Conservation (phyloP, 257 asterid genomes). For the Ilex aquifolium region DNA sequence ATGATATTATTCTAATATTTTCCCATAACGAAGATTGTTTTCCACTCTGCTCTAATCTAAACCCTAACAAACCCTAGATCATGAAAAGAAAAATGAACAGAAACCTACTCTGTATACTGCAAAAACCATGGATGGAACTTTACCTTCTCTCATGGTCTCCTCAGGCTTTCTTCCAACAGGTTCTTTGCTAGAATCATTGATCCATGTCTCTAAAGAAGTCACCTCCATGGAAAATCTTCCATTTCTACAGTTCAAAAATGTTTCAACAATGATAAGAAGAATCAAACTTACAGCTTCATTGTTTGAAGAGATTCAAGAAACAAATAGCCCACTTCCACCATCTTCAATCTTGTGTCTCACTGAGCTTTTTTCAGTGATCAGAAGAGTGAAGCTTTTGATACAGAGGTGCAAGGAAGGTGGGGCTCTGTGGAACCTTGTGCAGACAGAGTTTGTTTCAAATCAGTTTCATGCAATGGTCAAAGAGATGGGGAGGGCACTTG, state of each 20-base stretch:
- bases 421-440: constrained; percentile 68
- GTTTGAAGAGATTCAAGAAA: constrained; percentile 68
- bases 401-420: constrained; percentile 53
- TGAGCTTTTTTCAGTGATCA: constrained; percentile 53
- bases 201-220: constrained; percentile 45
- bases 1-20: constrained; percentile 22
- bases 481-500: constrained; percentile 76
- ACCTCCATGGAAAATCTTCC: constrained; percentile 33
- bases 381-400: constrained; percentile 41
- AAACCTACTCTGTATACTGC: constrained; percentile 16
- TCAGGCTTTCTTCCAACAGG: constrained; percentile 53
- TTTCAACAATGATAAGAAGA: constrained; percentile 50
- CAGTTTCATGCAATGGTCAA: constrained; percentile 39
- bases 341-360: constrained; percentile 66
- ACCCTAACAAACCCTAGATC: constrained; percentile 7
- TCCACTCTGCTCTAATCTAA: constrained; percentile 6
- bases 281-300: constrained; percentile 54
- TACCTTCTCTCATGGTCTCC: constrained; percentile 44
- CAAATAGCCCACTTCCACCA: constrained; percentile 54
- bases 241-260: constrained; percentile 45
- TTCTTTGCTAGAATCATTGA: constrained; percentile 51
- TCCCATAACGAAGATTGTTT: constrained; percentile 20
- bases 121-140: constrained; percentile 35
- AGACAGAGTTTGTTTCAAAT: constrained; percentile 48
- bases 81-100: constrained; percentile 14